Percentiles rank a stretch among this genome's conserved stretches.
Conservation (phyloP, 495 filamentous ascomycete species). For the Thozetella sp. region DNA sequence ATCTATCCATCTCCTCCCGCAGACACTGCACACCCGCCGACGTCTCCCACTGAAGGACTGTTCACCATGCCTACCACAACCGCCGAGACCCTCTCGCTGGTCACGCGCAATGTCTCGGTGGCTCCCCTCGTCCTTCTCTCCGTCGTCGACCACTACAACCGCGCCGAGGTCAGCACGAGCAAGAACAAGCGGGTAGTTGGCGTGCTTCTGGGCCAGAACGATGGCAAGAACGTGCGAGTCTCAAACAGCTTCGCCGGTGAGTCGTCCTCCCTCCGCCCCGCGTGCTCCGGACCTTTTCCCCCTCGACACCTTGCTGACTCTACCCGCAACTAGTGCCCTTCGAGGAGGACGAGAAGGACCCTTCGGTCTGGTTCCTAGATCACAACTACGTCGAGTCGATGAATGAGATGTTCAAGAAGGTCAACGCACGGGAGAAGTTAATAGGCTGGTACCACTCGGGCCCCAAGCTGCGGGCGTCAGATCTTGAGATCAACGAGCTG, state of each 20-base stretch:
- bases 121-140: slow-evolving; percentile 97
- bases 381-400: slow-evolving; percentile 99
- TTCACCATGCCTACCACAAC: slow-evolving; percentile 87
- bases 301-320: slow-evolving; percentile 6
- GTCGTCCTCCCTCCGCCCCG: background rate
- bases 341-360: slow-evolving; percentile 98
- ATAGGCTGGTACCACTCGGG: slow-evolving; percentile 99
- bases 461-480: slow-evolving; percentile 93
- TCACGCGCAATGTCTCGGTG: slow-evolving; percentile 92
- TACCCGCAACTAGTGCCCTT: slow-evolving; percentile 74
- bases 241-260: slow-evolving; percentile 98
- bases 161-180: slow-evolving; percentile 74
- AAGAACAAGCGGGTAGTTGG: slow-evolving; percentile 94
- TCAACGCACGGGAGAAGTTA: slow-evolving; percentile 98
- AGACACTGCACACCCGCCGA: slow-evolving; percentile 5
- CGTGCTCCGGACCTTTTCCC: background rate
- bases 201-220: slow-evolving; percentile 92
- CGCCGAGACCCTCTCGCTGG: slow-evolving; percentile 89
- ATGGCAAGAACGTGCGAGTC: slow-evolving; percentile 91
- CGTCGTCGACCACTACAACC: slow-evolving; percentile 97
- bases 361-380: slow-evolving; percentile 98
- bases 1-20: slow-evolving; percentile 2
- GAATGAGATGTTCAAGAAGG: slow-evolving; percentile 99
- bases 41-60: slow-evolving; percentile 16
- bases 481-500: slow-evolving; percentile 98